Evolutionary conservation across 768 basidiomycete genomes (phyloP).

Genomic region (Naematelia aurantialba): DNA sequence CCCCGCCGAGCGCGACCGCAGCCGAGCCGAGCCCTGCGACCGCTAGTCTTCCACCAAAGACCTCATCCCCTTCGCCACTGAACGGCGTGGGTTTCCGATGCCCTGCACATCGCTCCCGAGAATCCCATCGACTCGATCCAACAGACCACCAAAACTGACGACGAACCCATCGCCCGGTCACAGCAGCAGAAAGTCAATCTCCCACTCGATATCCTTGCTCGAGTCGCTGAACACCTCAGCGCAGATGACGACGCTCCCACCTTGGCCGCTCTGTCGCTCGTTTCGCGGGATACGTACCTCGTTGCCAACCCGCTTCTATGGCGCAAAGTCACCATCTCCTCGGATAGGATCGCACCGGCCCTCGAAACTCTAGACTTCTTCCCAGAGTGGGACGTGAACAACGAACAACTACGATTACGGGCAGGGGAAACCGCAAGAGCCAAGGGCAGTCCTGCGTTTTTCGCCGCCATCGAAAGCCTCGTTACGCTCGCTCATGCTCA

Average conservation of each 20-base stretch:
- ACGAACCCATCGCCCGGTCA: too few species aligned
- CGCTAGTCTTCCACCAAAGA: too few species aligned
- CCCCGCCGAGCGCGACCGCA: too few species aligned
- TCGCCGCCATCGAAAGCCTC: background rate
- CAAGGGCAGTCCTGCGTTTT: background rate
- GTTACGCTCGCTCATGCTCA: background rate
- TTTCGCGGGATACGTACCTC: background rate
- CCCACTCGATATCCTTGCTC: slow-evolving; percentile 15
- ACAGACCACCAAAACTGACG: too few species aligned
- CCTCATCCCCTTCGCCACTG: too few species aligned
- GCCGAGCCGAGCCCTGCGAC: too few species aligned
- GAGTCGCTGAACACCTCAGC: slow-evolving; percentile 9
- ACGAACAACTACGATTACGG: background rate
- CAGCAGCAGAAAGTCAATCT: too few species aligned
- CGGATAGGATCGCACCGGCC: background rate
- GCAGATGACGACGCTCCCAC: slow-evolving; percentile 1
- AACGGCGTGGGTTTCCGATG: too few species aligned
- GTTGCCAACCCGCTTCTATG: background rate
- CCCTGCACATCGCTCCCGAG: too few species aligned
- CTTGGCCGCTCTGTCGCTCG: background rate
- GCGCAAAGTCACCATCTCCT: background rate
- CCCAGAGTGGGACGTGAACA: background rate
- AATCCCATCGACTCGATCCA: too few species aligned
- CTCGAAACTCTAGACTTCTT: background rate
- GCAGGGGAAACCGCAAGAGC: background rate